Percentiles rank a stretch among this genome's conserved stretches.
These are phyloP conservation scores for Geranium brycei DNA, from an alignment of 345 rosid genomes.

Conservation along the genomic window DNA sequence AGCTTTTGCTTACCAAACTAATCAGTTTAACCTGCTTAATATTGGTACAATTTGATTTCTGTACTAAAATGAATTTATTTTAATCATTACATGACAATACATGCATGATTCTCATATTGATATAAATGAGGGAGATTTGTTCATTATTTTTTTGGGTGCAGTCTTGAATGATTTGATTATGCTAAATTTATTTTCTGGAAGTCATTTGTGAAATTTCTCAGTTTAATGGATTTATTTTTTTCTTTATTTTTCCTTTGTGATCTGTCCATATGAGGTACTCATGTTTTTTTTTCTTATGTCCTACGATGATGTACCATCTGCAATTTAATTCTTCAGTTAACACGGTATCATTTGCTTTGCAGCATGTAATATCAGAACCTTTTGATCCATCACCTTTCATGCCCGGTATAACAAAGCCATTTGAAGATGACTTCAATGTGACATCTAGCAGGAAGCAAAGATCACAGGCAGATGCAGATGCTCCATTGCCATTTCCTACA, in stretches of 20 bases:
- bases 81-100: background rate
- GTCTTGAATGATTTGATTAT: background rate
- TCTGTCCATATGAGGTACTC: background rate
- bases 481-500: constrained; percentile 24
- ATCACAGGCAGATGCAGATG: constrained; percentile 48
- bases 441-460: constrained; percentile 31
- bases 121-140: background rate
- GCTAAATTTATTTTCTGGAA: background rate
- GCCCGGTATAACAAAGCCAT: constrained; percentile 43
- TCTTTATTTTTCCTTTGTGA: background rate
- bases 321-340: background rate
- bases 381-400: constrained; percentile 86
- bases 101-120: background rate
- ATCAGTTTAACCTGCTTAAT: no score
- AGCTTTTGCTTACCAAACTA: no score
- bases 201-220: background rate
- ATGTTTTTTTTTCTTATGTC: background rate
- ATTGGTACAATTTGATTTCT: no score
- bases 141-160: background rate
- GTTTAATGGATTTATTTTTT: constrained; percentile 1
- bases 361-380: constrained; percentile 89
- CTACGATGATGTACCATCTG: background rate
- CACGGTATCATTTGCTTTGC: constrained; percentile 20
- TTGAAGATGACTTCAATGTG: constrained; percentile 54
- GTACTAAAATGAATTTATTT: no score